Percentiles rank a stretch among this genome's conserved stretches.
These are phyloP conservation scores for Phlegmacium glaucopus DNA, from an alignment of 768 basidiomycete genomes.

Conservation along the genomic window DNA sequence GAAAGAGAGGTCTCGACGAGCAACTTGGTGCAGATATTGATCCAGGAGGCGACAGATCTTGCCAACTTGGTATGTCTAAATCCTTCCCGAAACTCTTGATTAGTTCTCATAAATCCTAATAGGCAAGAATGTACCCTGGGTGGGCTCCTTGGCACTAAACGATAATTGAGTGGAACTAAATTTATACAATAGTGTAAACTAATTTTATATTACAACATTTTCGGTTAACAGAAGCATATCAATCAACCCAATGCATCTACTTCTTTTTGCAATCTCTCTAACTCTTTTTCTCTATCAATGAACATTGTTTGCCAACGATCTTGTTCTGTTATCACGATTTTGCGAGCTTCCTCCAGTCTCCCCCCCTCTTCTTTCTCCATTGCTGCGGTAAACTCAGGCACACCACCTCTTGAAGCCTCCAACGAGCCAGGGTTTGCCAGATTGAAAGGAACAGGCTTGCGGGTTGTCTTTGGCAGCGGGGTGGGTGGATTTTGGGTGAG, in stretches of 20 bases:
- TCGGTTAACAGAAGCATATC: background rate
- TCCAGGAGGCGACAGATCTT: conserved; percentile 80
- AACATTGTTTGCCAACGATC: conserved; percentile 66
- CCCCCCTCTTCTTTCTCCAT: conserved; percentile 91
- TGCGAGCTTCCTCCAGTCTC: conserved; percentile 72
- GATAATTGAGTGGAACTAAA: background rate
- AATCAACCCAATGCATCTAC: conserved; percentile 24
- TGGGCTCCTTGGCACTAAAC: conserved; percentile 81
- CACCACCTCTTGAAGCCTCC: conserved; percentile 61
- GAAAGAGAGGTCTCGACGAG: conserved; percentile 68
- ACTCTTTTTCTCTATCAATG: conserved; percentile 80
- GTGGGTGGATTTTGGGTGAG: conserved; percentile 84
- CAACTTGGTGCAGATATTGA: conserved; percentile 88
- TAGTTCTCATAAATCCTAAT: conserved; percentile 11
- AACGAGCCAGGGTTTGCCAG: conserved; percentile 57
- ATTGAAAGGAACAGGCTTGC: conserved; percentile 70
- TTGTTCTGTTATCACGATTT: conserved; percentile 69
- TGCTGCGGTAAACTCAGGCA: conserved; percentile 78
- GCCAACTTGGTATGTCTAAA: conserved; percentile 52
- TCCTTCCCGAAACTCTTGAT: background rate
- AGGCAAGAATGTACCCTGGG: conserved; percentile 90
- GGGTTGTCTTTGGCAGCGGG: conserved; percentile 61
- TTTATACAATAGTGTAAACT: too few relatives aligned
- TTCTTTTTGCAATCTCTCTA: conserved; percentile 65
- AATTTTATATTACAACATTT: conserved; percentile 1